Conservation (phyloP, 1,284 basidiomycete genomes). For the Leccinum pachyderme region DNA sequence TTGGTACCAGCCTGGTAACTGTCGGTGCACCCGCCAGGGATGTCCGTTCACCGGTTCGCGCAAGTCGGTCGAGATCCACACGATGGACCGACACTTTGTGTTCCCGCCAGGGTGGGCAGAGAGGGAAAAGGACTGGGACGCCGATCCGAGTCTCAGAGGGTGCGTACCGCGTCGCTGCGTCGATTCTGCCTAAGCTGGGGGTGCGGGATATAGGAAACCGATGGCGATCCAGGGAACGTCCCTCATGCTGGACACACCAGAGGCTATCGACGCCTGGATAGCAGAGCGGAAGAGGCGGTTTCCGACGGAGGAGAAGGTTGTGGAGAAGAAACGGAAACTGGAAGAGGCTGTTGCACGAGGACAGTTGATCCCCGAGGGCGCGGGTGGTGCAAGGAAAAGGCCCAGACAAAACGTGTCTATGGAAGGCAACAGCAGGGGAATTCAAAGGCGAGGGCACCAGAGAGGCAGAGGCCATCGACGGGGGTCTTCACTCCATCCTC, state of each 20-base stretch:
- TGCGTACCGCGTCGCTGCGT: constrained; percentile 27
- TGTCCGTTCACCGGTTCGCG: constrained; percentile 76
- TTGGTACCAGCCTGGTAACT: constrained; percentile 64
- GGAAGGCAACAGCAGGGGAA: constrained; percentile 5
- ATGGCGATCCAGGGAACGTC: constrained; percentile 81
- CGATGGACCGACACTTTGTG: constrained; percentile 89
- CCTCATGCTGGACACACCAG: constrained; percentile 74
- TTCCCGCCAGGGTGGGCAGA: constrained; percentile 72
- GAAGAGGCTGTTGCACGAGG: constrained; percentile 79
- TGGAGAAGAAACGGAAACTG: constrained; percentile 74
- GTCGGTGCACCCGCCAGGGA: constrained; percentile 61
- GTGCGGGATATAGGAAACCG: constrained; percentile 48
- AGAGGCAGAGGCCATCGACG: constrained; percentile 32
- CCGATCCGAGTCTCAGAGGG: constrained; percentile 75
- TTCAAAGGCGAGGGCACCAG: constrained; percentile 15
- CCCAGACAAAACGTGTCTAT: constrained; percentile 23
- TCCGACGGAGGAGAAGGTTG: constrained; percentile 67
- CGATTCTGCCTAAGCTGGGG: neutral
- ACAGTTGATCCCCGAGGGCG: constrained; percentile 57
- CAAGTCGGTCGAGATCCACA: constrained; percentile 78
- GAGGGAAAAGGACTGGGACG: constrained; percentile 67
- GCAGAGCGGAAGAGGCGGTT: constrained; percentile 83
- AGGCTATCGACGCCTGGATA: constrained; percentile 82
- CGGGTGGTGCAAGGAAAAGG: constrained; percentile 39
- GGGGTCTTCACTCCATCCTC: constrained; percentile 35